Evolutionary conservation across 257 asterid species (phyloP).

Genomic region (Solanum corneliomulleri): DNA sequence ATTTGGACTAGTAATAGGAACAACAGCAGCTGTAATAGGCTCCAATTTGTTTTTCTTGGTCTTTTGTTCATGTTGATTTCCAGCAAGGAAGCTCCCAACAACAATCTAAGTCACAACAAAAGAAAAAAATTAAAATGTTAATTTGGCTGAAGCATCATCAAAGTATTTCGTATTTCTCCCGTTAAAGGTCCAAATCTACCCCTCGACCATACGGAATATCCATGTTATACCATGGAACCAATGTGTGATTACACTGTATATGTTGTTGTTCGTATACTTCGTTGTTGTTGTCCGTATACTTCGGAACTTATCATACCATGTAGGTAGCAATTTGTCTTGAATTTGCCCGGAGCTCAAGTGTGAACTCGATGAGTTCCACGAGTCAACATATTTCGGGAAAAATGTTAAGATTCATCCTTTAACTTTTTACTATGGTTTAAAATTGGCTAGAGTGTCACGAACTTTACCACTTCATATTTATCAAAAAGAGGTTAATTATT

Average conservation of each 20-base stretch:
- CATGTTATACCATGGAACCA: background rate
- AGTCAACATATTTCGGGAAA: background rate
- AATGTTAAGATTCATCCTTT: background rate
- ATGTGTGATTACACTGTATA: background rate
- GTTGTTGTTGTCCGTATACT: background rate
- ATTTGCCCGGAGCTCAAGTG: background rate
- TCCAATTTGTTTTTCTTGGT: slow-evolving; percentile 55
- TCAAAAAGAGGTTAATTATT: background rate
- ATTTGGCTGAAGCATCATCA: too few relatives aligned
- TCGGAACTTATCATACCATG: background rate
- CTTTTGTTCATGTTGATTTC: slow-evolving; percentile 59
- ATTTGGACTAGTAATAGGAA: slow-evolving; percentile 44
- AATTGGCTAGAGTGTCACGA: background rate
- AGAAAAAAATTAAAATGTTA: background rate
- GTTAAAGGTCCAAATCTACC: background rate
- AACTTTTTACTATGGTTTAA: background rate
- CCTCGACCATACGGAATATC: background rate
- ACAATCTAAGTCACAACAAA: slow-evolving; percentile 43
- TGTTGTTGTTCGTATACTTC: background rate
- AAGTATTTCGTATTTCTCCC: background rate
- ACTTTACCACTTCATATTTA: background rate
- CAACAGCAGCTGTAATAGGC: slow-evolving; percentile 21
- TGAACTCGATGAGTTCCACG: background rate
- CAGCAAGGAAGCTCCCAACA: slow-evolving; percentile 81
- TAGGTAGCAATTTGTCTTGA: background rate